Percentiles rank a stretch among this genome's conserved stretches.
phyloP scores from a whole-genome alignment of 345 rosid genomes.

The Cardamine resedifolia region DNA sequence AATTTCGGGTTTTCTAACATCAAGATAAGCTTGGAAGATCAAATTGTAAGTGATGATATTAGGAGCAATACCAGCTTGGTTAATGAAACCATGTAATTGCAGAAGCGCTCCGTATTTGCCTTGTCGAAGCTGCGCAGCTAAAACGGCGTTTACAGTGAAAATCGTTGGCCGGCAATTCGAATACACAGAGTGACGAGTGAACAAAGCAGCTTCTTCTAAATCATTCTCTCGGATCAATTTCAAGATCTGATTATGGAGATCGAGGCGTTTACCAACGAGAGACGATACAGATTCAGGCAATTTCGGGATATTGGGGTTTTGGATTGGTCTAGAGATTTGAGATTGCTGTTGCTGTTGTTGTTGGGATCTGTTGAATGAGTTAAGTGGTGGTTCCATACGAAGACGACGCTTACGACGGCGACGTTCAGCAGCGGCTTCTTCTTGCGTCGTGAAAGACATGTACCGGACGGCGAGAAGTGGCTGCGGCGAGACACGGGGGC shows the following conservation, averaged over 20 bases:
- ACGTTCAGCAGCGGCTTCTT: conserved; percentile 92
- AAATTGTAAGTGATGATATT: conserved; percentile 75
- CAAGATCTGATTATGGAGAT: conserved; percentile 76
- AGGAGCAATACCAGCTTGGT: conserved; percentile 78
- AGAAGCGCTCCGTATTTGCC: conserved; percentile 70
- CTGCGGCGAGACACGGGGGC: conserved; percentile 24
- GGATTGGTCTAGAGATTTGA: conserved; percentile 56
- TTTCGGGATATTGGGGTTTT: conserved; percentile 82
- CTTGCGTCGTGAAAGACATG: conserved; percentile 71
- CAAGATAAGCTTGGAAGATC: conserved; percentile 77
- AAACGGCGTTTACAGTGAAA: conserved; percentile 79
- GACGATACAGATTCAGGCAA: conserved; percentile 75
- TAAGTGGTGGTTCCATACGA: conserved; percentile 80
- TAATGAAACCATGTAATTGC: conserved; percentile 73
- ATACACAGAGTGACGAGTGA: conserved; percentile 88
- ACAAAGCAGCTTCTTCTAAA: conserved; percentile 86
- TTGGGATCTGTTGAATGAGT: conserved; percentile 58
- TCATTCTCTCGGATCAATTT: conserved; percentile 72
- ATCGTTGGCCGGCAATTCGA: conserved; percentile 93
- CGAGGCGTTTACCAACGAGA: conserved; percentile 75
- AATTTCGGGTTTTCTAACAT: conserved; percentile 73
- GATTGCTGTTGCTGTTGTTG: conserved; percentile 42
- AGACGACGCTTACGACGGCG: conserved; percentile 87
- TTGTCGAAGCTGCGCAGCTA: conserved; percentile 83
- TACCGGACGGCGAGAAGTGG: conserved; percentile 41